A percentile compares a stretch with the other conserved stretches of the same genome.
Evolutionary conservation across 139 green algal species (phyloP).

Genomic region (Tetraselmis striata): DNA sequence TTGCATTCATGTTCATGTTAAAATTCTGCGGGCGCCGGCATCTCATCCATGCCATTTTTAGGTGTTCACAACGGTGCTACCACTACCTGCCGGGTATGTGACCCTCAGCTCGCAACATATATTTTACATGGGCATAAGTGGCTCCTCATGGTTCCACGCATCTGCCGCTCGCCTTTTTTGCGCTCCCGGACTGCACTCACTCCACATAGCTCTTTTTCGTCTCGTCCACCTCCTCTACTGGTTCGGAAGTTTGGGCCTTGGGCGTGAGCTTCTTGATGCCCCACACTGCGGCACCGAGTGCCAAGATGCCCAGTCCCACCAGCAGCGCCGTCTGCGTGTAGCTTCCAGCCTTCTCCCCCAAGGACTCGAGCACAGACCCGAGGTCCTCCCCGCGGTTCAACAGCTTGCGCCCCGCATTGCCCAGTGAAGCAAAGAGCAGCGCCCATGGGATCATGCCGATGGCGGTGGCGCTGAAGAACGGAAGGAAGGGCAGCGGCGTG

Average conservation of each 20-base stretch:
- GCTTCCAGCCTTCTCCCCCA: slow-evolving; percentile 28
- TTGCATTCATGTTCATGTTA: too few species aligned
- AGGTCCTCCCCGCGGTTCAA: slow-evolving; percentile 49
- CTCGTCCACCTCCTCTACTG: neutral
- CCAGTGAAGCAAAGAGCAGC: slow-evolving; percentile 42
- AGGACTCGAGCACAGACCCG: slow-evolving; percentile 23
- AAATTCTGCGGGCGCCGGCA: too few species aligned
- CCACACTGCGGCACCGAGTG: slow-evolving; percentile 8
- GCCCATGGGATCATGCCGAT: slow-evolving; percentile 1
- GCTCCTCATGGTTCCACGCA: too few species aligned
- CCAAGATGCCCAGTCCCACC: slow-evolving; percentile 16
- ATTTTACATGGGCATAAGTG: too few species aligned
- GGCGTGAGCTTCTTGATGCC: neutral
- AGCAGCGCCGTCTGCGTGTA: slow-evolving; percentile 36
- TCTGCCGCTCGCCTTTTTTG: too few species aligned
- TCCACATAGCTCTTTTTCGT: neutral
- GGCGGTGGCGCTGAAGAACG: slow-evolving; percentile 60
- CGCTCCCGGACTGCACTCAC: too few species aligned
- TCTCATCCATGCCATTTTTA: too few species aligned
- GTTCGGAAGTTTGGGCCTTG: neutral
- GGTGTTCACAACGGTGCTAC: too few species aligned
- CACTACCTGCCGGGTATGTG: too few species aligned
- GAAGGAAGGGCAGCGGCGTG: slow-evolving; percentile 53
- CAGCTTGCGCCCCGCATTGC: slow-evolving; percentile 50
- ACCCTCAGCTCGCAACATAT: too few species aligned